Conservation (phyloP, 495 filamentous ascomycete genomes). For the Xylaria sp. region DNA sequence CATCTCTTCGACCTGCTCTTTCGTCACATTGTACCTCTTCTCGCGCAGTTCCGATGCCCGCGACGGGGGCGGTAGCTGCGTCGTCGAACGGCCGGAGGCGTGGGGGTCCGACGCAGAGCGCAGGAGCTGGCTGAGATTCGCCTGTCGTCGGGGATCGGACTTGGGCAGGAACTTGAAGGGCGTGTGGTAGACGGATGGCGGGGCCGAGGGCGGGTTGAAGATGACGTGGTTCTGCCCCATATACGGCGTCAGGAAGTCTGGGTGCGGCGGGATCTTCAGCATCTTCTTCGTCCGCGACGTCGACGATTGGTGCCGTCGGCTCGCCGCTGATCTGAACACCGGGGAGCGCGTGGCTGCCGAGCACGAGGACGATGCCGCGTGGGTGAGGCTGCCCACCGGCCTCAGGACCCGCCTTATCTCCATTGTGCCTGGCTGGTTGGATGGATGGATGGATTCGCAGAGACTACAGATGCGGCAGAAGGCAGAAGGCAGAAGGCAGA, state of each 20-base stretch:
- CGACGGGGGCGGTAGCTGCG: slow-evolving; percentile 50
- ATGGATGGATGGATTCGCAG: no score
- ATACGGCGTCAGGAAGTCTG: slow-evolving; percentile 64
- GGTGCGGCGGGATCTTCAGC: slow-evolving; percentile 74
- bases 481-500: no score
- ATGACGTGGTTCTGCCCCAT: slow-evolving; percentile 70
- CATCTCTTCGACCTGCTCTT: slow-evolving; percentile 80
- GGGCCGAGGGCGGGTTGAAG: slow-evolving; percentile 92
- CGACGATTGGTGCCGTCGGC: slow-evolving; percentile 73
- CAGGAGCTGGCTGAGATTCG: slow-evolving; percentile 51
- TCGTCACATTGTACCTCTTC: slow-evolving; percentile 78
- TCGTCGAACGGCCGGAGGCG: slow-evolving; percentile 27
- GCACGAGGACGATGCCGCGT: slow-evolving; percentile 31
- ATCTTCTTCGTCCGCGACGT: slow-evolving; percentile 73
- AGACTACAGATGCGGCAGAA: background rate
- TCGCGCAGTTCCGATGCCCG: slow-evolving; percentile 53
- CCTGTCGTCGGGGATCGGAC: slow-evolving; percentile 71
- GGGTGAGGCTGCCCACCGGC: slow-evolving; percentile 37
- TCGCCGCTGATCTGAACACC: slow-evolving; percentile 67
- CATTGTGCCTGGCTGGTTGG: slow-evolving; percentile 30
- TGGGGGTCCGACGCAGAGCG: slow-evolving; percentile 28
- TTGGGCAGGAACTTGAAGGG: slow-evolving; percentile 88
- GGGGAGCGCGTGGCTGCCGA: slow-evolving; percentile 63
- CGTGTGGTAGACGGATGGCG: slow-evolving; percentile 82
- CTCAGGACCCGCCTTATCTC: slow-evolving; percentile 38